Conservation (phyloP, 2,329 filamentous ascomycete species). For the Beauveria australis region DNA sequence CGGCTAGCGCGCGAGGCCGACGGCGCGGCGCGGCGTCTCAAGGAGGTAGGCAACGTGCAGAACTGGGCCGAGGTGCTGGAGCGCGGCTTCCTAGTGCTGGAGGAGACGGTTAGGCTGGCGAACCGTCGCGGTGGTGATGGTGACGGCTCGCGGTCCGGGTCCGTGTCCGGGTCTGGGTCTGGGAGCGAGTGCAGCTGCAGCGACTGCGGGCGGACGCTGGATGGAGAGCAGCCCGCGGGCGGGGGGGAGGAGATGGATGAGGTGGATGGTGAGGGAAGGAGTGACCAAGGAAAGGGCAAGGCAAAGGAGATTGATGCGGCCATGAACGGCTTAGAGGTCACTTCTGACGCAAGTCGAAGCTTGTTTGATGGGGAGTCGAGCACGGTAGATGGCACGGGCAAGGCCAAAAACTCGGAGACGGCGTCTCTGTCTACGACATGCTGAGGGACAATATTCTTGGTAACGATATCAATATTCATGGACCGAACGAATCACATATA, state of each 20-base stretch:
- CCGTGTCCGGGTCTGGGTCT: slow-evolving; percentile 15
- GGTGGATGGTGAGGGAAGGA: slow-evolving; percentile 12
- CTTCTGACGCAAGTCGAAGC: slow-evolving; percentile 31
- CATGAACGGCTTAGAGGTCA: slow-evolving; percentile 1
- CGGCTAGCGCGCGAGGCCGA: slow-evolving; percentile 57
- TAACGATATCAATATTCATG: neutral
- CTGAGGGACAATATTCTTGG: slow-evolving; percentile 7
- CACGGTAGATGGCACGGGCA: slow-evolving; percentile 20
- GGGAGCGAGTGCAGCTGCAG: slow-evolving; percentile 28
- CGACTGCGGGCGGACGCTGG: slow-evolving; percentile 23
- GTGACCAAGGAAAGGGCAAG: slow-evolving; percentile 11
- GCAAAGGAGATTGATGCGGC: slow-evolving; percentile 8
- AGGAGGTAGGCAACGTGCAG: slow-evolving; percentile 74
- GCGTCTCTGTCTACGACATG: slow-evolving; percentile 27
- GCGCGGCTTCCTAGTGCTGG: slow-evolving; percentile 54
- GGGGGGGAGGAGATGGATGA: slow-evolving; percentile 15
- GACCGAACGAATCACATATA: neutral
- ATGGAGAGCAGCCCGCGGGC: slow-evolving; percentile 11
- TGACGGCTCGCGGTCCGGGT: neutral
- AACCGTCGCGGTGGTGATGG: slow-evolving; percentile 18
- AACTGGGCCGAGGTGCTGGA: slow-evolving; percentile 83
- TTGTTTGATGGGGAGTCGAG: slow-evolving; percentile 29
- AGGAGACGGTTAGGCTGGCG: slow-evolving; percentile 55
- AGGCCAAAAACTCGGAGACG: slow-evolving; percentile 29
- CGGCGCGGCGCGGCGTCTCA: slow-evolving; percentile 55